phyloP scores from a whole-genome alignment of 2,329 filamentous ascomycete species.

The Cryphonectria parasitica region DNA sequence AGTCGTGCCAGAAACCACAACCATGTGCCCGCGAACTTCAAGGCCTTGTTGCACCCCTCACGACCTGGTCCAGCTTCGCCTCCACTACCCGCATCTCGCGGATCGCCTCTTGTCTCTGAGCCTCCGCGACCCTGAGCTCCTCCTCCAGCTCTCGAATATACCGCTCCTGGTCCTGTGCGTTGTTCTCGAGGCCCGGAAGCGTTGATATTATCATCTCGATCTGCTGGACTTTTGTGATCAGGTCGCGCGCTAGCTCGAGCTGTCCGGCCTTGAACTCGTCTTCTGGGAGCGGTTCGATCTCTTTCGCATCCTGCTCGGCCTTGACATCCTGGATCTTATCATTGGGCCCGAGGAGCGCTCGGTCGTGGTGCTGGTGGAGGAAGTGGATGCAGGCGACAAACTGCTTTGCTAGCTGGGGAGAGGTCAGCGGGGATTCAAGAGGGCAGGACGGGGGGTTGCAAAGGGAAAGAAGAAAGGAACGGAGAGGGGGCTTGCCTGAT shows the following conservation, averaged over 20 bases:
- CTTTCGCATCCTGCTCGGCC: constrained; percentile 54
- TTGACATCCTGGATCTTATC: constrained; percentile 65
- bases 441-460: not conserved
- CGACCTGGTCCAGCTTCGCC: constrained; percentile 62
- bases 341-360: constrained; percentile 59
- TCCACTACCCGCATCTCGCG: constrained; percentile 66
- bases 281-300: constrained; percentile 64
- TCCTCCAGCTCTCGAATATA: constrained; percentile 68
- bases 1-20: not conserved
- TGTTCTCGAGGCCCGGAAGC: constrained; percentile 77
- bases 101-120: constrained; percentile 64
- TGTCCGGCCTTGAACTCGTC: constrained; percentile 70
- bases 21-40: constrained; percentile 40
- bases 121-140: constrained; percentile 66
- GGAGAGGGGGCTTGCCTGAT: constrained; percentile 68
- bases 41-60: constrained; percentile 62
- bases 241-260: constrained; percentile 73
- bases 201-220: constrained; percentile 77
- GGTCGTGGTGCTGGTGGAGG: constrained; percentile 70
- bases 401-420: constrained; percentile 64
- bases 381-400: constrained; percentile 70
- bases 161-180: constrained; percentile 74
- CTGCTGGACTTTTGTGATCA: constrained; percentile 81
- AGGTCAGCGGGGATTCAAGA: constrained; percentile 5
- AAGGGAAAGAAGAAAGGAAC: not conserved